A percentile compares a stretch with the other conserved stretches of the same genome.
These are phyloP conservation scores for Colletotrichum sublineola DNA, from an alignment of 2,329 filamentous ascomycete genomes.

Conservation along the genomic window DNA sequence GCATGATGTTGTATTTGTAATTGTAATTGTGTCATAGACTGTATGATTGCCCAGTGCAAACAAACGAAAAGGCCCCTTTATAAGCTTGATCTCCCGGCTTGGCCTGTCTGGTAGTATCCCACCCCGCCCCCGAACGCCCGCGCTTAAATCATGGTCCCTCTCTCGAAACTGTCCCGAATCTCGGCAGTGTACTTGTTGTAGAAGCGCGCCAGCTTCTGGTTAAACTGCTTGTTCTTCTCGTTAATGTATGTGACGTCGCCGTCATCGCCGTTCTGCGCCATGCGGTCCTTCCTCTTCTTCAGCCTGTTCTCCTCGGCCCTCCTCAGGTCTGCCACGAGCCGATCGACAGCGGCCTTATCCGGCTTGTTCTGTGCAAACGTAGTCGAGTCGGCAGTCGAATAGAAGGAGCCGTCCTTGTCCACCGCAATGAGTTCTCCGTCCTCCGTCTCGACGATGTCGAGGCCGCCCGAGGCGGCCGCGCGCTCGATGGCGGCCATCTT, in stretches of 20 bases:
- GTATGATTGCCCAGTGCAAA: slow-evolving; percentile 46
- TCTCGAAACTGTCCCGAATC: slow-evolving; percentile 97
- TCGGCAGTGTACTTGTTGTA: slow-evolving; percentile 99
- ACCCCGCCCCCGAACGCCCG: not conserved
- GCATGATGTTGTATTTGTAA: slow-evolving; percentile 26
- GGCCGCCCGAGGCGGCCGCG: slow-evolving; percentile 84
- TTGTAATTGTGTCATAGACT: slow-evolving; percentile 46
- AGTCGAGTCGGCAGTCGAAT: slow-evolving; percentile 87
- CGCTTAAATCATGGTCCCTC: slow-evolving; percentile 90
- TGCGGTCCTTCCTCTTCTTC: slow-evolving; percentile 87
- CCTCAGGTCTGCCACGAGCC: slow-evolving; percentile 85
- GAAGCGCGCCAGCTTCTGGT: slow-evolving; percentile 94
- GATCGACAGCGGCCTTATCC: slow-evolving; percentile 87
- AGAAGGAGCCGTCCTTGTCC: slow-evolving; percentile 91
- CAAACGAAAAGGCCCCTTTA: not conserved
- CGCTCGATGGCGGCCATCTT: slow-evolving; percentile 88
- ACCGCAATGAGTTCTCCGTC: slow-evolving; percentile 94
- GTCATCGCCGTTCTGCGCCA: slow-evolving; percentile 83
- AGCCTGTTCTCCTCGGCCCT: slow-evolving; percentile 89
- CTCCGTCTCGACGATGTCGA: slow-evolving; percentile 96
- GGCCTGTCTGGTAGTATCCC: not conserved
- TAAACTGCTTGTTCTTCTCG: slow-evolving; percentile 99
- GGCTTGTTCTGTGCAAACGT: slow-evolving; percentile 88
- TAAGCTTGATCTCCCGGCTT: not conserved
- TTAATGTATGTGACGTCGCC: slow-evolving; percentile 99